Evolutionary conservation across 768 basidiomycete genomes (phyloP), one percentile per base, ranked within the genome.

Genomic region (Panellus pusillus): DNA sequence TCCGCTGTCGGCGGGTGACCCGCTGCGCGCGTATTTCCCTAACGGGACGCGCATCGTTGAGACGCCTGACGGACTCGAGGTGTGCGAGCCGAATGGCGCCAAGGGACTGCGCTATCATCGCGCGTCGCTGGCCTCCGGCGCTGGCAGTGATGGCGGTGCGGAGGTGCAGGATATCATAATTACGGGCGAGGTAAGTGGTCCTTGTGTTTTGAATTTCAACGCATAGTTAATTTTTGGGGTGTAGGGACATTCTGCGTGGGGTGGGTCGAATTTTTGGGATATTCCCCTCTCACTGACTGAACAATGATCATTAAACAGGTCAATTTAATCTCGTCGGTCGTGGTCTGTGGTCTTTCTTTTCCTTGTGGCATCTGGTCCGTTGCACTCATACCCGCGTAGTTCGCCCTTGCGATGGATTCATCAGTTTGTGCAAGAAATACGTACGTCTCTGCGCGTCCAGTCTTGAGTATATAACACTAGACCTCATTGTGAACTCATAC

Each of bases 201-300:
- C 28, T 20, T 40, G 4, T 36, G 13, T 15, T 31, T 27, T 41
- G 42, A 31, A 24, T 40, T 46, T n/a, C n/a, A n/a, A n/a, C n/a
- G n/a, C n/a, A n/a, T n/a, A n/a, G n/a, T n/a, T n/a, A n/a, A n/a
- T n/a, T n/a, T n/a, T n/a, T n/a, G n/a, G 24, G 24, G 24, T 2
- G 24, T 53, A 92, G 89, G 91, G 92, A 5, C 93, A 94, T 70
- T 94, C 92, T 8, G 84, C 91, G 13, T 95, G 92, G 92, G 92
- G 93, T 19, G 15, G 13, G 50, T 47, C 24, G 24, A 24, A 3
- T 24, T 3, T 24, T 24, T 24, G 24, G 24, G 24, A 24, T n/a
- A n/a, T 24, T 24, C 6, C 24, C 6, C 24, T 24, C 24, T 24
- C 24, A 24, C 24, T 24, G 24, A 24, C 24, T 24, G 24, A 24